Conservation (phyloP, 139 green algal genomes). For the Chlorella sp. region DNA sequence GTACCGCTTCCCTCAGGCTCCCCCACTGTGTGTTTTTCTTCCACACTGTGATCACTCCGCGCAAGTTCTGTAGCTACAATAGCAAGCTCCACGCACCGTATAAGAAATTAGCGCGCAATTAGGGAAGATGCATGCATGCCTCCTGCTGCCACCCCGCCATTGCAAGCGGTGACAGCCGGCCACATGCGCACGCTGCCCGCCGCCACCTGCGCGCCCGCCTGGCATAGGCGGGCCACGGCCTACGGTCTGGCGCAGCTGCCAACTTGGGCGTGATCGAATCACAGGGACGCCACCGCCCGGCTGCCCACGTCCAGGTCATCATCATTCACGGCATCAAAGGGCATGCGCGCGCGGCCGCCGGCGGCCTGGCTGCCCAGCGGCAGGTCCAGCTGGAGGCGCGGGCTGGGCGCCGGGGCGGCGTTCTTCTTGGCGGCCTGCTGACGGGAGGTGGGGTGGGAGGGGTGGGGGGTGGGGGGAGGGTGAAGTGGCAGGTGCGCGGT, state of each 20-base stretch:
- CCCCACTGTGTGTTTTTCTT: no score
- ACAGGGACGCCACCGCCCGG: background rate
- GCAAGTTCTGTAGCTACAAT: no score
- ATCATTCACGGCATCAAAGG: conserved; percentile 14
- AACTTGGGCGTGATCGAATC: background rate
- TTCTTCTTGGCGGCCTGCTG: conserved; percentile 5
- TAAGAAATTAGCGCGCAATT: no score
- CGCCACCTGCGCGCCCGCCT: conserved; percentile 2
- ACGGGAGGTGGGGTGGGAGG: background rate
- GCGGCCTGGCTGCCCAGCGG: conserved; percentile 1
- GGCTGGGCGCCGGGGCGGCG: background rate
- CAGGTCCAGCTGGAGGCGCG: conserved; percentile 13
- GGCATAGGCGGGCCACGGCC: background rate
- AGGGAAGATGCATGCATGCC: no score
- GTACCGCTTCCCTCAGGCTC: no score
- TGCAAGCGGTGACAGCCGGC: no score
- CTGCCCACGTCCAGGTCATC: background rate
- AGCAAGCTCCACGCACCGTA: no score
- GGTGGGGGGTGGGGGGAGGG: no score
- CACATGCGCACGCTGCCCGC: no score
- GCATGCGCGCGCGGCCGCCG: conserved; percentile 2
- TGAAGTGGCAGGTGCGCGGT: no score
- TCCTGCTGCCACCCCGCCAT: no score
- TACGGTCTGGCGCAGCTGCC: background rate
- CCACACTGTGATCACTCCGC: no score